These are phyloP conservation scores for Terfezia boudieri DNA, from an alignment of 495 filamentous ascomycete species.

Conservation along the genomic window DNA sequence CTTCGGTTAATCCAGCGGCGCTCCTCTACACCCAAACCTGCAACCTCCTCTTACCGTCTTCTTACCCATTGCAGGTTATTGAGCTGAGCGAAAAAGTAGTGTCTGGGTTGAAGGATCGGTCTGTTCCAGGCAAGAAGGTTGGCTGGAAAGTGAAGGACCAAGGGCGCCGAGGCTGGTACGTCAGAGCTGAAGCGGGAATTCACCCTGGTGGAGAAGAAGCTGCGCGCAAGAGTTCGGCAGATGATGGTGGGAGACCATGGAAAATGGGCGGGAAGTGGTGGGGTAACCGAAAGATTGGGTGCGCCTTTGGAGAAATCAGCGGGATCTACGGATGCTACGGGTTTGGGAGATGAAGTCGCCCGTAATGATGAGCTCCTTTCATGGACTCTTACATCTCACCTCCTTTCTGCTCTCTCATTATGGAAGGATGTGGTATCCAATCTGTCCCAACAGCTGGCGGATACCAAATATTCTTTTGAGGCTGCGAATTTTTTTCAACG, in stretches of 20 bases:
- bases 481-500: too few relatives aligned
- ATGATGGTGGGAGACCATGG: slow-evolving; percentile 39
- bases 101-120: slow-evolving; percentile 32
- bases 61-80: slow-evolving; percentile 55
- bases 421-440: too few relatives aligned
- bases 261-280: slow-evolving; percentile 80
- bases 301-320: slow-evolving; percentile 53
- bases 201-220: slow-evolving; percentile 23
- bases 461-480: too few relatives aligned
- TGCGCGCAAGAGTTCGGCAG: slow-evolving; percentile 14
- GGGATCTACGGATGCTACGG: slow-evolving; percentile 77
- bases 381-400: too few relatives aligned
- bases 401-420: too few relatives aligned
- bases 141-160: slow-evolving; percentile 49
- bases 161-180: slow-evolving; percentile 46
- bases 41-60: slow-evolving; percentile 35
- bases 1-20: slow-evolving; percentile 34
- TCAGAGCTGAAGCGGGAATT: slow-evolving; percentile 25
- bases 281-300: slow-evolving; percentile 72
- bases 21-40: slow-evolving; percentile 38
- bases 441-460: too few relatives aligned
- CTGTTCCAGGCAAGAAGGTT: slow-evolving; percentile 23
- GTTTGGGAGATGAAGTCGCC: slow-evolving; percentile 27
- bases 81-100: slow-evolving; percentile 55
- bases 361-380: too few relatives aligned